phyloP scores from a whole-genome alignment of 2,329 filamentous ascomycete genomes.

The Cladophialophora chaetospira region DNA sequence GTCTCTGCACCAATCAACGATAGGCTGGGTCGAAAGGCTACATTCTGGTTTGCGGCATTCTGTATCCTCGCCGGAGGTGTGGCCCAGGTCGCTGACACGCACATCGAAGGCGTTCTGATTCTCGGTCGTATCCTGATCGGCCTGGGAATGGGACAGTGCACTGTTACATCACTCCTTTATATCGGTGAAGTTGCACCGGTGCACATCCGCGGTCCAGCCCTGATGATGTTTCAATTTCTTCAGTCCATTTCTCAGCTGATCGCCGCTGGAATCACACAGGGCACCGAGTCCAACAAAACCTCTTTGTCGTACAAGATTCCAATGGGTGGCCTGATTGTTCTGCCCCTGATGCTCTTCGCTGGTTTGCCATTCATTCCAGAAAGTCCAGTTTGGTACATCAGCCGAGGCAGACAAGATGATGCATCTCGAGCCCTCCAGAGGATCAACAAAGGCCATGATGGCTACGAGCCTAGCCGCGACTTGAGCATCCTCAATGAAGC shows the following conservation, averaged over 20 bases:
- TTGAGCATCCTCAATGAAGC: constrained; percentile 33
- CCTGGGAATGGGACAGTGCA: constrained; percentile 38
- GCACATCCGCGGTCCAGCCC: constrained; percentile 34
- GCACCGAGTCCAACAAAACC: constrained; percentile 33
- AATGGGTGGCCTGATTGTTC: constrained; percentile 34
- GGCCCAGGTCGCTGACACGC: constrained; percentile 32
- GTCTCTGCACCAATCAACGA: constrained; percentile 43
- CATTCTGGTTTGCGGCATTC: constrained; percentile 39
- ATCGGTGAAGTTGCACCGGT: constrained; percentile 39
- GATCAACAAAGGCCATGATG: constrained; percentile 39
- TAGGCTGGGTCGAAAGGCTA: constrained; percentile 38
- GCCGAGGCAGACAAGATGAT: constrained; percentile 34
- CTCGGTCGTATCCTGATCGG: constrained; percentile 36
- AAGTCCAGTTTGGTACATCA: constrained; percentile 39
- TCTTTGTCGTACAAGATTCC: constrained; percentile 36
- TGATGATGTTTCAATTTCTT: constrained; percentile 38
- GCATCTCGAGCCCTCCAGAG: constrained; percentile 39
- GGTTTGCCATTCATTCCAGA: constrained; percentile 36
- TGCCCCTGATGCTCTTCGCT: constrained; percentile 34
- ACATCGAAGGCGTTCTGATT: constrained; percentile 34
- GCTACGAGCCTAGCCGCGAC: constrained; percentile 38
- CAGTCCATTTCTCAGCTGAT: constrained; percentile 37
- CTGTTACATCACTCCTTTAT: constrained; percentile 38
- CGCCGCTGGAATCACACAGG: constrained; percentile 36
- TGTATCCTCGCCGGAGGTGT: constrained; percentile 39